phyloP scores from a whole-genome alignment of 2,329 filamentous ascomycete species.

The Penicillium corylophilum region DNA sequence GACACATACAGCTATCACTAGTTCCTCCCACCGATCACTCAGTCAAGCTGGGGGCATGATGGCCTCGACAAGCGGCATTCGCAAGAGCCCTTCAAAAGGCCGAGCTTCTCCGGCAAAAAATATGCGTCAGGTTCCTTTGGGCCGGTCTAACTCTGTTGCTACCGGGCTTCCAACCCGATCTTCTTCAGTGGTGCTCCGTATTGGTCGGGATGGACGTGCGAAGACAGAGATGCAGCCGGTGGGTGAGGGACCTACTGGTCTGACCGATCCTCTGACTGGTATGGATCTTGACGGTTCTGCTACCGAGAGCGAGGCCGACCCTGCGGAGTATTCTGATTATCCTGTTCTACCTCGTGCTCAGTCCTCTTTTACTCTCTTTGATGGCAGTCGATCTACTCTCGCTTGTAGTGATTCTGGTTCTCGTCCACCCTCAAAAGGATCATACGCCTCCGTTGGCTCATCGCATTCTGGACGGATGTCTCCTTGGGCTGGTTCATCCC shows the following conservation, averaged over 20 bases:
- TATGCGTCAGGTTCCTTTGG: conserved; percentile 31
- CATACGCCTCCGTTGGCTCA: conserved; percentile 44
- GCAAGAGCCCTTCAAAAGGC: conserved; percentile 45
- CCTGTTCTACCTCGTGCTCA: conserved; percentile 37
- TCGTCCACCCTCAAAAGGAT: conserved; percentile 45
- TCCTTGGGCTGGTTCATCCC: conserved; percentile 41
- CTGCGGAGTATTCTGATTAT: conserved; percentile 43
- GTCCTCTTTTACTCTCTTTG: conserved; percentile 42
- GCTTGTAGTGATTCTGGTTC: conserved; percentile 37
- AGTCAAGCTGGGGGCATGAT: conserved; percentile 33
- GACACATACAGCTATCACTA: conserved; percentile 39
- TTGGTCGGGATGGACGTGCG: conserved; percentile 49
- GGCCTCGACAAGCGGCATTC: conserved; percentile 36
- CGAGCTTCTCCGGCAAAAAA: conserved; percentile 43
- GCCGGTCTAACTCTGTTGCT: conserved; percentile 35
- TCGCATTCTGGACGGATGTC: conserved; percentile 43
- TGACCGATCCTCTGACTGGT: conserved; percentile 36
- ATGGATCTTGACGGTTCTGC: conserved; percentile 46
- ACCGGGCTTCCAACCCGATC: conserved; percentile 35
- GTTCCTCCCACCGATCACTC: conserved; percentile 28
- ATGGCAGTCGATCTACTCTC: conserved; percentile 29
- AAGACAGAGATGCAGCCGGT: conserved; percentile 46
- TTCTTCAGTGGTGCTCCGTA: conserved; percentile 47
- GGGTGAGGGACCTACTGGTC: conserved; percentile 30
- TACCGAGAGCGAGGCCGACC: conserved; percentile 44